Percentiles rank a stretch among this genome's conserved stretches.
phyloP scores from a whole-genome alignment of 2,329 filamentous ascomycete species.

The Cucurbitaria berberidis region DNA sequence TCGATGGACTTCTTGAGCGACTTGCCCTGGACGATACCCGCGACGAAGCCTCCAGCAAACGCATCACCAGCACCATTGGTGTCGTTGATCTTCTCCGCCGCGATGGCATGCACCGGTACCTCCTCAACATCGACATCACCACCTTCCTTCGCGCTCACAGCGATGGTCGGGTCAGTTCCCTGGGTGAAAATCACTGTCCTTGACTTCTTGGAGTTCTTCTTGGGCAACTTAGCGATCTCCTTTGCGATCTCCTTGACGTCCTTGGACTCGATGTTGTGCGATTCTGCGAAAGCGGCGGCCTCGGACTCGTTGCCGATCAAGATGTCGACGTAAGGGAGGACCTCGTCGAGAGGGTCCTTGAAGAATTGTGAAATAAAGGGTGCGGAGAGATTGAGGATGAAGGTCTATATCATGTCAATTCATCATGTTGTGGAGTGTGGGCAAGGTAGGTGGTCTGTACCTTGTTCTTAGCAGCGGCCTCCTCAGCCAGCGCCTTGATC shows the following conservation, averaged over 20 bases:
- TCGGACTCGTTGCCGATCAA: conserved; percentile 97
- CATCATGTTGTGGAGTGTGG: neutral
- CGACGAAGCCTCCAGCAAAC: conserved; percentile 92
- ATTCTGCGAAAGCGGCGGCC: conserved; percentile 84
- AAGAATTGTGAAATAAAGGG: conserved; percentile 98
- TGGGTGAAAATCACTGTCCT: conserved; percentile 92
- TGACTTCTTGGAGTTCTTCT: conserved; percentile 85
- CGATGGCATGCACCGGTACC: conserved; percentile 82
- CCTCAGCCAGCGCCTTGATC: conserved; percentile 86
- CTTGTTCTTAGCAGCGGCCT: conserved; percentile 91
- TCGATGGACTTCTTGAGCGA: conserved; percentile 78
- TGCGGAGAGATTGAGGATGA: conserved; percentile 89
- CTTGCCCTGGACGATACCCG: conserved; percentile 86
- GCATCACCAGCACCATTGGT: conserved; percentile 97
- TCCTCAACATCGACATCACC: conserved; percentile 70
- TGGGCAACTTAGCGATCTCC: conserved; percentile 84
- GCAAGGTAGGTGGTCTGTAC: conserved; percentile 47
- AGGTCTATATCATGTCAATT: conserved; percentile 56
- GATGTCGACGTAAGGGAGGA: conserved; percentile 92
- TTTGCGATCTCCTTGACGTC: conserved; percentile 86
- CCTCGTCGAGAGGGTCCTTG: conserved; percentile 90
- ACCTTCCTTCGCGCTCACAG: conserved; percentile 74
- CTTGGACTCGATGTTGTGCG: conserved; percentile 74
- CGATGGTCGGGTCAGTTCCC: conserved; percentile 87
- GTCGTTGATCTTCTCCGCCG: conserved; percentile 81